Conservation (phyloP, 73 alveolate species). For the Paramecium caudatum region DNA sequence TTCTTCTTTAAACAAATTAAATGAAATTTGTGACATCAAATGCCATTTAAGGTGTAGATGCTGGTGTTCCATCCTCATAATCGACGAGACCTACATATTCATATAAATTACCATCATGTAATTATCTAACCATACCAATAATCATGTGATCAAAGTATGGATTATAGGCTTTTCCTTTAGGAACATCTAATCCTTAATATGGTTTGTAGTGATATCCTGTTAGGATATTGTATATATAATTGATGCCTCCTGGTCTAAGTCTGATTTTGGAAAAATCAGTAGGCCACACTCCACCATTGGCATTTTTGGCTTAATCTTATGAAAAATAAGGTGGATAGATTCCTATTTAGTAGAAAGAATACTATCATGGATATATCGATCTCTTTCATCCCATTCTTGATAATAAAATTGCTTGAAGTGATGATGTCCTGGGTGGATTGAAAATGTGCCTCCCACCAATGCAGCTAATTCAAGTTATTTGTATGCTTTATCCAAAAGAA, state of each 20-base stretch:
- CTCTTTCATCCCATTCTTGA: conserved; percentile 97
- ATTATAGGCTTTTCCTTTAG: conserved; percentile 94
- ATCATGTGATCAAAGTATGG: conserved; percentile 97
- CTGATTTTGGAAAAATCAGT: conserved; percentile 91
- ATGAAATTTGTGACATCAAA: conserved; percentile 95
- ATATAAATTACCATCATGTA: conserved; percentile 85
- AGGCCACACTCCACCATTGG: conserved; percentile 97
- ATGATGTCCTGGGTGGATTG: conserved; percentile 94
- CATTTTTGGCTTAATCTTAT: conserved; percentile 94
- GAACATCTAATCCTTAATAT: conserved; percentile 94
- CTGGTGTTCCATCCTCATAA: conserved; percentile 96
- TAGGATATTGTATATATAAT: conserved; percentile 90
- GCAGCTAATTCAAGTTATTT: conserved; percentile 91
- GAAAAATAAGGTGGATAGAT: conserved; percentile 95
- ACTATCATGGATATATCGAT: conserved; percentile 91
- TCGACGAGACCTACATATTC: conserved; percentile 82
- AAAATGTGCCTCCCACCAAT: conserved; percentile 86
- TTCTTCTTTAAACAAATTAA: conserved; percentile 85
- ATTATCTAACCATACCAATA: conserved; percentile 93
- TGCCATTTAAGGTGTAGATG: conserved; percentile 97
- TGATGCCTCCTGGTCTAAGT: conserved; percentile 91
- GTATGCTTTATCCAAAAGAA: conserved; percentile 92
- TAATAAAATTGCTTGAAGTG: conserved; percentile 90
- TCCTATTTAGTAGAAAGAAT: conserved; percentile 38
- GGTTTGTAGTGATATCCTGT: conserved; percentile 96